Evolutionary conservation across 108 stramenopile genomes (phyloP).

Genomic region (Pseudonitzschia pungens): DNA sequence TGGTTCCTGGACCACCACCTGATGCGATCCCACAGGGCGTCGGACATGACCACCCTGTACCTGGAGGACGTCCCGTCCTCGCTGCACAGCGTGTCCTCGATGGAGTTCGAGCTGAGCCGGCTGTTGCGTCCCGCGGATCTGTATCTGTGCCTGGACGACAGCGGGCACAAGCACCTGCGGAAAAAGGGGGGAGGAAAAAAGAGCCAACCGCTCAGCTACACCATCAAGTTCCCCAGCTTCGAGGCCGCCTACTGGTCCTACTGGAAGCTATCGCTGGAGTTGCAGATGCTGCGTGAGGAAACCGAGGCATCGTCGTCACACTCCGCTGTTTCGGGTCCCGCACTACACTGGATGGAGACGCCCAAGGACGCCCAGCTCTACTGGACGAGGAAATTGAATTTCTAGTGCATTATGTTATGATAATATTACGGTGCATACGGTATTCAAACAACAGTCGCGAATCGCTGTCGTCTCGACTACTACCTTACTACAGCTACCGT

Average conservation of each 20-base stretch:
- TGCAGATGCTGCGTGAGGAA: constrained; percentile 19
- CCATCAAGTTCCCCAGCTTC: constrained; percentile 65
- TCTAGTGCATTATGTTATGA: no score
- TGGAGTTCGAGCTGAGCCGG: constrained; percentile 61
- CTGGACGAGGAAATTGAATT: constrained; percentile 72
- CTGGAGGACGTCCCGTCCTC: constrained; percentile 53
- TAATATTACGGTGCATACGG: no score
- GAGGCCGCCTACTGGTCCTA: constrained; percentile 60
- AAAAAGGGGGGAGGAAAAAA: neutral
- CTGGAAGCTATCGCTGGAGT: constrained; percentile 37
- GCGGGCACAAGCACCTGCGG: constrained; percentile 21
- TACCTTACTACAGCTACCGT: no score
- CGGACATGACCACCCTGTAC: constrained; percentile 57
- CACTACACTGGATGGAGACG: constrained; percentile 74
- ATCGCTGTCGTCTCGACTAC: no score
- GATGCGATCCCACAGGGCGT: constrained; percentile 55
- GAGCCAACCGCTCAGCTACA: constrained; percentile 46
- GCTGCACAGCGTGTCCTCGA: constrained; percentile 36
- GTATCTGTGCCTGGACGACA: constrained; percentile 56
- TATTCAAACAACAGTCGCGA: no score
- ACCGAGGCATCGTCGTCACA: neutral
- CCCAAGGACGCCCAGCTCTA: constrained; percentile 66
- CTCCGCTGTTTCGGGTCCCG: neutral
- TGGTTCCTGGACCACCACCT: constrained; percentile 67
- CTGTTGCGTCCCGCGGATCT: constrained; percentile 55